Base-by-base conservation (phyloP, 257 asterid genomes). In the Nicotiana otophora region DNA sequence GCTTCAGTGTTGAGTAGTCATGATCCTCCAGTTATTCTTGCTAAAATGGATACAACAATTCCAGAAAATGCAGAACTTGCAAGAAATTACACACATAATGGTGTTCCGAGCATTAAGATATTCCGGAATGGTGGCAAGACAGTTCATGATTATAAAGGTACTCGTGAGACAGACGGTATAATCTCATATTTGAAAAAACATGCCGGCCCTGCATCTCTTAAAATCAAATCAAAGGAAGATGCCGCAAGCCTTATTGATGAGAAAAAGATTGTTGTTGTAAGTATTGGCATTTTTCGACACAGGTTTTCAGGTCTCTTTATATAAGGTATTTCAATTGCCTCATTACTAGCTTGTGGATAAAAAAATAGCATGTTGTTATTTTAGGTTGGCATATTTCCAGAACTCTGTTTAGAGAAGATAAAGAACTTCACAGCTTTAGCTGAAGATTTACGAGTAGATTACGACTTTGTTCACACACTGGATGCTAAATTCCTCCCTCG, bases 121-220 rank as follows among this genome's bases (percentile, higher is more conserved):
- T 68, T 95, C 48, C 87, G 95, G 85, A 87, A 95, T 80, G 98
- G 98, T 64, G 98, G 98, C 5, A 89, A 92, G 82, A 36, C 16
- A 79, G 68, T 84, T 81, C 95, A 92, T 68, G 98, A 93, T 0
- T 95, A 93, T 81, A 93, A 93, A 17, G 98, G 97, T 58, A 97
- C 98, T 48, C 97, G 98, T 67, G 95, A 95, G 65, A 92, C 97
- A 55, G 92, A 88, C 61, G 97, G 98, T 36, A 93, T 95, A 61
- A 92, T 87, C 63, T 77, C 88, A 2, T 95, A 88, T 88, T 82
- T 95, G 89, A 90, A 91, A 89, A 93, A 83, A 83, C 98, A 93
- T 91, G 86, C 58, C 46, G 98, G 98, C 26, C 98, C 96, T 76
- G 92, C 98, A 30, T 93, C 98, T 64, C 6, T 84, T 84, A 97